phyloP scores from a whole-genome alignment of 768 basidiomycete species.

The Neoboletus brunneissimus region DNA sequence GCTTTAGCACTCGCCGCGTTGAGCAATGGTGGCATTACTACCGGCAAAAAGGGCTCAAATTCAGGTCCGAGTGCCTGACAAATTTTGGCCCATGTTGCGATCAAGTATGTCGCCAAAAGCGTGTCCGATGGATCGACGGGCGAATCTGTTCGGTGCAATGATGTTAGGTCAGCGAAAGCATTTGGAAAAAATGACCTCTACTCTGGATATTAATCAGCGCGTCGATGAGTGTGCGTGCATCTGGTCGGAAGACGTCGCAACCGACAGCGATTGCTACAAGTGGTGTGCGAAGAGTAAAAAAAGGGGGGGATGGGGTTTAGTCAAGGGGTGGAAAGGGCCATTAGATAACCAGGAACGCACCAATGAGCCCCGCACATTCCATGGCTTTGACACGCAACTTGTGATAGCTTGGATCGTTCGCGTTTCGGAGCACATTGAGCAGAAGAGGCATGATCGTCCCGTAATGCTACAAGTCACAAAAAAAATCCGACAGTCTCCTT shows the following conservation, averaged over 20 bases:
- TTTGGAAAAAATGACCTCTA: conserved; percentile 31
- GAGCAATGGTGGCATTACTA: conserved; percentile 80
- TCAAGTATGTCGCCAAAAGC: conserved; percentile 70
- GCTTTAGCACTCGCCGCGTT: conserved; percentile 77
- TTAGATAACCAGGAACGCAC: conserved; percentile 40
- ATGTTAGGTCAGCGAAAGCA: neutral
- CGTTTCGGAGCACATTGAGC: conserved; percentile 70
- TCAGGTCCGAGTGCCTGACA: conserved; percentile 82
- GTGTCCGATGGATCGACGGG: conserved; percentile 71
- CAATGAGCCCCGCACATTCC: conserved; percentile 87
- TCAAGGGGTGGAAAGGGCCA: neutral
- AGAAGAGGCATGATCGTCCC: conserved; percentile 77
- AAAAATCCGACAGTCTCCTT: neutral
- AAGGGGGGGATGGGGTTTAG: neutral
- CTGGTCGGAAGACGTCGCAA: conserved; percentile 70
- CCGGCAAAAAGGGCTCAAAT: conserved; percentile 82
- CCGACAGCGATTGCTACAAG: conserved; percentile 80
- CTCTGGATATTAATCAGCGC: conserved; percentile 77
- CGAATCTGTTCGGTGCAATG: conserved; percentile 42
- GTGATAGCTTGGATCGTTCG: conserved; percentile 61
- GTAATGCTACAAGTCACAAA: conserved; percentile 53
- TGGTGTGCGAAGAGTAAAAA: neutral
- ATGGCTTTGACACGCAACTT: conserved; percentile 80
- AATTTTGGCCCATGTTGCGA: conserved; percentile 86
- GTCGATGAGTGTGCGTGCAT: conserved; percentile 69